Conservation (phyloP, 495 filamentous ascomycete genomes). For the Penicillium turbatum region DNA sequence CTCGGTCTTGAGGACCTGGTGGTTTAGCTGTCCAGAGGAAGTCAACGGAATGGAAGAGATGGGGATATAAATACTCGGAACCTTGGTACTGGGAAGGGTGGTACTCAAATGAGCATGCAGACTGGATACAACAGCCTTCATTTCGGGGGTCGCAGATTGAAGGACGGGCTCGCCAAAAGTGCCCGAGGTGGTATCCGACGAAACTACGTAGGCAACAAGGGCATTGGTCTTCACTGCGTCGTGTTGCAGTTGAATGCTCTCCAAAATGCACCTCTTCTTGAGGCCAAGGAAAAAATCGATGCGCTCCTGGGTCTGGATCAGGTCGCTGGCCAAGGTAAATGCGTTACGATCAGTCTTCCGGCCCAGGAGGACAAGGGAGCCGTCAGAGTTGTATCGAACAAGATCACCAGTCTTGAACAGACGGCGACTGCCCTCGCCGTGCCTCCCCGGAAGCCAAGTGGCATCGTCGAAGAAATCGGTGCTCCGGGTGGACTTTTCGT, state of each 20-base stretch:
- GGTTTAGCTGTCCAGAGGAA: slow-evolving; percentile 49
- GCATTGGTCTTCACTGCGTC: slow-evolving; percentile 6
- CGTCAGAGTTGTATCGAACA: slow-evolving; percentile 49
- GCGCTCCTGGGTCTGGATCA: slow-evolving; percentile 43
- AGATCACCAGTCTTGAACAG: slow-evolving; percentile 51
- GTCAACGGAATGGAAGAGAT: slow-evolving; percentile 50
- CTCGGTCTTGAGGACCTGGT: slow-evolving; percentile 17
- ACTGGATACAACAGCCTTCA: slow-evolving; percentile 15
- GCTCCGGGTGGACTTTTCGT: slow-evolving; percentile 28
- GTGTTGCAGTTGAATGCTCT: slow-evolving; percentile 16
- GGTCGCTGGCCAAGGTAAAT: slow-evolving; percentile 44
- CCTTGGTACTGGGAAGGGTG: slow-evolving; percentile 45
- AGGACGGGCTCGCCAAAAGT: slow-evolving; percentile 8
- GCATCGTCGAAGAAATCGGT: slow-evolving; percentile 48
- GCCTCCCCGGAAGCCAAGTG: slow-evolving; percentile 33
- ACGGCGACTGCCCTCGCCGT: background rate
- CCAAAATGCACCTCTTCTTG: slow-evolving; percentile 22
- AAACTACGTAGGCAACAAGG: slow-evolving; percentile 32
- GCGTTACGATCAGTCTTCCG: slow-evolving; percentile 45
- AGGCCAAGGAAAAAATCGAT: slow-evolving; percentile 15
- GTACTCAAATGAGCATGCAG: slow-evolving; percentile 26
- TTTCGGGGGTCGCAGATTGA: slow-evolving; percentile 10
- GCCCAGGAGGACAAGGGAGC: slow-evolving; percentile 43
- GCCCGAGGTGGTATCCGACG: background rate
- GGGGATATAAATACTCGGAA: slow-evolving; percentile 57